Percentiles rank a stretch among this genome's conserved stretches.
These are phyloP conservation scores for Scedosporium apiospermum DNA, from an alignment of 2,329 filamentous ascomycete species.

Conservation along the genomic window DNA sequence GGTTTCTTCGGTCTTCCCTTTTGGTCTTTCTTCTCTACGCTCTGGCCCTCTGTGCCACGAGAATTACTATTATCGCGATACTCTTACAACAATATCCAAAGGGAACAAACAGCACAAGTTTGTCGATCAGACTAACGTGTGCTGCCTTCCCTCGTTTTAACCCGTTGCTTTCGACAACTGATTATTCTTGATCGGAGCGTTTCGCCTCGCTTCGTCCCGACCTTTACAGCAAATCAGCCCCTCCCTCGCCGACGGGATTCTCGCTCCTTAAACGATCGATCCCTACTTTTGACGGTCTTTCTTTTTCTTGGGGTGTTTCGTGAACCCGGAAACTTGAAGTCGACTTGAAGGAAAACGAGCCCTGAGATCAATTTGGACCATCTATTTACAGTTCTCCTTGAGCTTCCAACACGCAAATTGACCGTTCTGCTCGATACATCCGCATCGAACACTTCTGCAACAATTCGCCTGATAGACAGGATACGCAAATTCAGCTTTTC, in stretches of 20 bases:
- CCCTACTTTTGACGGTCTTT: not conserved
- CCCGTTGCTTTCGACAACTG: not conserved
- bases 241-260: not conserved
- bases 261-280: not conserved
- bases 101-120: not conserved
- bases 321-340: too few species aligned
- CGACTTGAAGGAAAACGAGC: not conserved
- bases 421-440: not conserved
- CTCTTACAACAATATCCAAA: not conserved
- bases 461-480: not conserved
- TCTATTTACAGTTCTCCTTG: not conserved
- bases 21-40: conserved; percentile 4
- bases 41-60: conserved; percentile 4
- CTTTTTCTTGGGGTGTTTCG: too few species aligned
- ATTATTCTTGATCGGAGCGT: not conserved
- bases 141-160: not conserved
- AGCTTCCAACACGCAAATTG: not conserved
- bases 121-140: not conserved
- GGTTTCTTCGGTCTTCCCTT: not conserved
- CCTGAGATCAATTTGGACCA: not conserved
- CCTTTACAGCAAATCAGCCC: not conserved
- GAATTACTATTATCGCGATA: not conserved
- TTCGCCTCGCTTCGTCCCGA: not conserved
- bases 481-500: not conserved
- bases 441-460: not conserved